These are phyloP conservation scores for Pascua guehoae DNA, from an alignment of 1,284 basidiomycete genomes.

Conservation along the genomic window DNA sequence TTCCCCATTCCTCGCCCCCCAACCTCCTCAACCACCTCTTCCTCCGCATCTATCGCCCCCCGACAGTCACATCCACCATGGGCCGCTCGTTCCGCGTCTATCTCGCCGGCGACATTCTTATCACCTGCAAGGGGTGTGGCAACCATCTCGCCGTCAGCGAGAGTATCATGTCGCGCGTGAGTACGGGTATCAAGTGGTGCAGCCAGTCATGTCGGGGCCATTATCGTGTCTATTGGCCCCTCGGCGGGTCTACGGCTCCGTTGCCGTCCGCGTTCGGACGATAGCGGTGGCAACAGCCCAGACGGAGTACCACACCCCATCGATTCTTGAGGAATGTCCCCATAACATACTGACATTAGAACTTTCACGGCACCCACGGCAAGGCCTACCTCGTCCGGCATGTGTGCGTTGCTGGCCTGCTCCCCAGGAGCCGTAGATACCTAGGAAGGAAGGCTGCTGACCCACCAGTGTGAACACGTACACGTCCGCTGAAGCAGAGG, in stretches of 20 bases:
- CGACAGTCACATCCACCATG: constrained; percentile 25
- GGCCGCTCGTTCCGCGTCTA: constrained; percentile 62
- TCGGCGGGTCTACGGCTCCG: no score
- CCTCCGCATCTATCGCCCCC: neutral
- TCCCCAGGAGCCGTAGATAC: neutral
- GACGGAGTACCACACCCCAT: no score
- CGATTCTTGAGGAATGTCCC: neutral
- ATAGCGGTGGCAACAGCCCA: neutral
- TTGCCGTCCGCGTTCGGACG: no score
- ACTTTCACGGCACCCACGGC: constrained; percentile 85
- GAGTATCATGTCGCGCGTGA: constrained; percentile 83
- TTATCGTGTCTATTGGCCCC: no score
- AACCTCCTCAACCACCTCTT: neutral
- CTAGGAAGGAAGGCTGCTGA: neutral
- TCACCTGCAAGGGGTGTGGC: constrained; percentile 83
- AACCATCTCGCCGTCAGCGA: constrained; percentile 92
- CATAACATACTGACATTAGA: constrained; percentile 4
- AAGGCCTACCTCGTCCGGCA: constrained; percentile 87
- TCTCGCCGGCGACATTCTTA: constrained; percentile 81
- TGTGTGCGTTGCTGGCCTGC: constrained; percentile 62
- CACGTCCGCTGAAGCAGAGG: constrained; percentile 73
- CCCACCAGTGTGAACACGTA: constrained; percentile 74
- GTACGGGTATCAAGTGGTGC: constrained; percentile 31
- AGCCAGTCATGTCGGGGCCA: neutral
- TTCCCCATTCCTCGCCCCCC: neutral